Evolutionary conservation across 352 stramenopile genomes (phyloP).

Genomic region (Paralagenidium karlingii): DNA sequence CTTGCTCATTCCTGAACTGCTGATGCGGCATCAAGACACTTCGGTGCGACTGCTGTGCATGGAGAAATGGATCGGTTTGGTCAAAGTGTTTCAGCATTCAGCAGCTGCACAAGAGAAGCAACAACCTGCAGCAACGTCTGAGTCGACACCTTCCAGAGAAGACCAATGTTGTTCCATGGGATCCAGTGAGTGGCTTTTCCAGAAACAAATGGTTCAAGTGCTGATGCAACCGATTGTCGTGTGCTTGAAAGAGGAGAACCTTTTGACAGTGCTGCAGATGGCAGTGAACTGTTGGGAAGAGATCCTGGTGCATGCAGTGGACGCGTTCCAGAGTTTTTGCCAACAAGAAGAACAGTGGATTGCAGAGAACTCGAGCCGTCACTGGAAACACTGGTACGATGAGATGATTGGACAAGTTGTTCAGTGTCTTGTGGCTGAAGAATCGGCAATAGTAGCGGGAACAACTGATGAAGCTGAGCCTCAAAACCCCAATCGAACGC

Average conservation of each 20-base stretch:
- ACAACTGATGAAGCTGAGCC: conserved; percentile 2
- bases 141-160: too few species aligned
- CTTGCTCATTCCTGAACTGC: conserved; percentile 39
- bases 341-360: conserved; percentile 3
- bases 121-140: too few species aligned
- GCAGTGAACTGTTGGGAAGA: conserved; percentile 31
- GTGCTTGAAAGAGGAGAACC: conserved; percentile 29
- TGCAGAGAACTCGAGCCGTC: conserved; percentile 20
- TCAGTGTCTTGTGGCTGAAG: conserved; percentile 6
- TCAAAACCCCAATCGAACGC: too few species aligned
- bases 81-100: conserved; percentile 30
- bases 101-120: too few species aligned
- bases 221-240: conserved; percentile 28
- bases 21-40: conserved; percentile 29
- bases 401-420: conserved; percentile 26
- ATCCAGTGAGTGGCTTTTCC: conserved; percentile 41
- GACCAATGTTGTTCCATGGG: too few species aligned
- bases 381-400: conserved; percentile 46
- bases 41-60: conserved; percentile 31
- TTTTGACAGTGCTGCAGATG: conserved; percentile 33
- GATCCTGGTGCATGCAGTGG: conserved; percentile 21
- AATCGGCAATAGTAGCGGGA: conserved; percentile 1
- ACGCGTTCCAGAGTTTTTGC: conserved; percentile 39
- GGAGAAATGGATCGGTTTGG: conserved; percentile 31
- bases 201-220: conserved; percentile 32